Evolutionary conservation across 805 yeast species (phyloP), one percentile per base, ranked within the genome.

Genomic region (Pichia occidentalis): DNA sequence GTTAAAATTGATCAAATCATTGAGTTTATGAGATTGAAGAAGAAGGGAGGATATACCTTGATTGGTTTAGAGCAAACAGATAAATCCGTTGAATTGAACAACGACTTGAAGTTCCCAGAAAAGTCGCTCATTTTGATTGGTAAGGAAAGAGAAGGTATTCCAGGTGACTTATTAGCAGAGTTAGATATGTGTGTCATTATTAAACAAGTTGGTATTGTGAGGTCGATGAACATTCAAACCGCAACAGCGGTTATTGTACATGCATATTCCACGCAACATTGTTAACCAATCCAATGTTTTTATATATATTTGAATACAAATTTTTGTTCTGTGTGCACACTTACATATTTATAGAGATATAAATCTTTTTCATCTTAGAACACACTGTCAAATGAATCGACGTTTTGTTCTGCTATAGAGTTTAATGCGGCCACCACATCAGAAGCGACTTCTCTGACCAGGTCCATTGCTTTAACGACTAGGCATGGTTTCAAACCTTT

Each of bases 161-260:
- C 95, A 0, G 95, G 95, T 6, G 80, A 80, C 27, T 61, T 88
- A 20, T 63, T 88, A 38, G 80, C 85, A 0, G 90, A 84, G 52
- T 64, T 90, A 23, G 97, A 88, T 54, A 65, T 79, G 48, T 88
- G 96, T 56, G 76, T 90, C 28, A 95, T 88, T 53, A 88, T 88
- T 49, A 85, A 86, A 54, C 97, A 88, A 56, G 80, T 77, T 28
- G 97, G 97, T 12, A 87, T 88, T 13, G 77, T 90, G 28, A 70
- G 97, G 48, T 87, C 96, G 1, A 88, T 88, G 97, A 88, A 88
- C 53, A 88, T 88, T 44, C 97, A 88, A 62, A 88, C 97, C 0
- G 97, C 97, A 1, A 80, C 97, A 1, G 97, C 97, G 0, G 87
- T 88, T 16, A 75, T 88, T 36, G 95, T 87, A 6, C 95, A 88